Evolutionary conservation across 2,329 filamentous ascomycete species (phyloP), one percentile per base, ranked within the genome.

Genomic region (Ascochyta rabiei): DNA sequence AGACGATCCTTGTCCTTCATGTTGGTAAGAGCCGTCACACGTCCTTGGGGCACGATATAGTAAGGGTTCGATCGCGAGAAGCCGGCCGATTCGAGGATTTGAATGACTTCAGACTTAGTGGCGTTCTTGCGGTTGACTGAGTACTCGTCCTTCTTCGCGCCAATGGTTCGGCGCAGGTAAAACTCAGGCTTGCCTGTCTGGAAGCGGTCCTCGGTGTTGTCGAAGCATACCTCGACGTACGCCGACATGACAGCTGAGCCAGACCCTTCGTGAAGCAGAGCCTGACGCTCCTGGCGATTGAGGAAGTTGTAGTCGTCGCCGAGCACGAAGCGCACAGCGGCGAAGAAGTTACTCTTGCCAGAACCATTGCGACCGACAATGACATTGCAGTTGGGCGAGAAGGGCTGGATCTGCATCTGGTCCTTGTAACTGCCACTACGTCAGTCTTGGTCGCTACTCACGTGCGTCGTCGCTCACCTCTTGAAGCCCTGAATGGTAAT

Each of bases 401-500:
- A 99, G 57, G 93, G 93, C 75, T 99, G 95, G 75, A 98, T 97
- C 75, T 97, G 91, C 47, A 92, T 98, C 77, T 99, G 96, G 74
- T 99, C 93, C 83, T 99, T 99, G 86, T 99, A 99, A 84, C 93
- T 96, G 69, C 51, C 40, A 60, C 39, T 19, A 41, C 34, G 30
- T 67, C 58, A 62, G 58, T 53, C 21, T n/a, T 5, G 8, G 3
- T n/a, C 26, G 13, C 16, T 8, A 2, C 13, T 6, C 35, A 8
- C 6, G 9, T 12, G n/a, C 30, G 33, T 16, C 9, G 13, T 18
- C 30, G 52, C 78, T 65, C 77, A 96, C 92, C 92, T 97, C 81
- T 99, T 99, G 81, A 99, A 99, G 86, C 95, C 95, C 78, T 99
- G 95, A 75, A 99, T 98, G 77, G 97, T 98, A 77, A 98, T 97